Conservation (phyloP, 108 stramenopile species). For the Skeletonema costatum region DNA sequence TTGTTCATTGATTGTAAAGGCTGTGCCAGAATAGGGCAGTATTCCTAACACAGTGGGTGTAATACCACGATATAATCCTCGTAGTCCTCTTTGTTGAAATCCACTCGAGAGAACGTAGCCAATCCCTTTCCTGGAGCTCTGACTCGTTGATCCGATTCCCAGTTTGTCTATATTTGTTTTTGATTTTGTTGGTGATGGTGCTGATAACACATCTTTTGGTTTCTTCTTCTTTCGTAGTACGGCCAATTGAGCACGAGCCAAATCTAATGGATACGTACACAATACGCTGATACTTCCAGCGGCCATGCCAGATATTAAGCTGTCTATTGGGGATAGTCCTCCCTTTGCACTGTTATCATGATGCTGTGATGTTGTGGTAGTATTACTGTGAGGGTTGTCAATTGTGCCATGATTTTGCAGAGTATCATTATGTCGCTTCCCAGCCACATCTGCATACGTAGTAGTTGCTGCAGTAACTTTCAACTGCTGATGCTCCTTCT, state of each 20-base stretch:
- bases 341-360: conserved; percentile 13
- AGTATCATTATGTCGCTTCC: background rate
- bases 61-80: conserved; percentile 87
- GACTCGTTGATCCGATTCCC: background rate
- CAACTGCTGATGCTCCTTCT: background rate
- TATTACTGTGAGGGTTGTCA: conserved; percentile 4
- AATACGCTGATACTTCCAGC: conserved; percentile 90
- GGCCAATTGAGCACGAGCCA: conserved; percentile 94
- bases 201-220: conserved; percentile 23
- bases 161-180: background rate
- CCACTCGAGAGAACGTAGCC: conserved; percentile 24
- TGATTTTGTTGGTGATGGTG: background rate
- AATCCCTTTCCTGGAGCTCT: conserved; percentile 13
- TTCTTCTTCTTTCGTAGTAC: conserved; percentile 68
- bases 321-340: conserved; percentile 86
- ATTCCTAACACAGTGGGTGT: conserved; percentile 94
- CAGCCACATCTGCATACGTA: conserved; percentile 23
- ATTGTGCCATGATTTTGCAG: conserved; percentile 4
- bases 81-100: conserved; percentile 34
- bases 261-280: conserved; percentile 94
- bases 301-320: conserved; percentile 78
- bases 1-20: conserved; percentile 94
- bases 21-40: conserved; percentile 94
- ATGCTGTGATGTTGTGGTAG: background rate
- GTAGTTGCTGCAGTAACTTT: background rate